Evolutionary conservation across 2,329 filamentous ascomycete genomes (phyloP).

Genomic region (Diaporthe australafricana): DNA sequence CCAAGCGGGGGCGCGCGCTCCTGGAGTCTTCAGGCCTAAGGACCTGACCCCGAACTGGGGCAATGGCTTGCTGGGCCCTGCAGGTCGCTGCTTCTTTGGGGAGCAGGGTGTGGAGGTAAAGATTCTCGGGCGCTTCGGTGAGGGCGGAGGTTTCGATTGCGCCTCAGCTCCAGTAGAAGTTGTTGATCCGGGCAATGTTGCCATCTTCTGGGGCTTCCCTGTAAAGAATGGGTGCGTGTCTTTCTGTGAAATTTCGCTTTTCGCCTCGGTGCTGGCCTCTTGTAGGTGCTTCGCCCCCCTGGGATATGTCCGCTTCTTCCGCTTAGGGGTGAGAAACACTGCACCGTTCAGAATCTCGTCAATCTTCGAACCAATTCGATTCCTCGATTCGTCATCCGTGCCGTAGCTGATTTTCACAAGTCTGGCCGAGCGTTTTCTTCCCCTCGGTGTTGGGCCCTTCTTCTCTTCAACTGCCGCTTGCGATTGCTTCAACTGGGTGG

Average conservation of each 20-base stretch:
- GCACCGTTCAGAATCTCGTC: constrained; percentile 66
- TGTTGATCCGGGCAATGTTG: constrained; percentile 22
- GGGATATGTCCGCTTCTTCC: constrained; percentile 39
- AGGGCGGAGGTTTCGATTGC: constrained; percentile 41
- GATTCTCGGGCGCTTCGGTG: constrained; percentile 48
- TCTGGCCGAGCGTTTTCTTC: constrained; percentile 51
- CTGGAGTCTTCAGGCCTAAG: constrained; percentile 69
- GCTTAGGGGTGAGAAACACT: constrained; percentile 19
- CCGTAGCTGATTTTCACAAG: constrained; percentile 73
- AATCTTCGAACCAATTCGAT: constrained; percentile 69
- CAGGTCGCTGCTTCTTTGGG: constrained; percentile 54
- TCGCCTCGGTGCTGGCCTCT: constrained; percentile 44
- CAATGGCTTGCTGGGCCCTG: constrained; percentile 46
- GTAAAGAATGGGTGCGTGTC: constrained; percentile 74
- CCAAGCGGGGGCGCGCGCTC: constrained; percentile 76
- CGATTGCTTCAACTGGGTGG: constrained; percentile 35
- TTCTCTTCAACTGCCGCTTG: constrained; percentile 36
- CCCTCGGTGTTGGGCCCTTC: constrained; percentile 43
- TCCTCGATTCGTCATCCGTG: constrained; percentile 55
- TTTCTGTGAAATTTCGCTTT: constrained; percentile 43
- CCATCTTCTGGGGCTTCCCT: constrained; percentile 58
- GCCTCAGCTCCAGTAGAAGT: constrained; percentile 36
- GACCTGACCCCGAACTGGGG: constrained; percentile 59
- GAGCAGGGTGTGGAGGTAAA: constrained; percentile 67
- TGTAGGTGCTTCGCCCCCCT: constrained; percentile 42